Evolutionary conservation across 306 rosid species (phyloP).

Genomic region (Trichosanthes truncata): DNA sequence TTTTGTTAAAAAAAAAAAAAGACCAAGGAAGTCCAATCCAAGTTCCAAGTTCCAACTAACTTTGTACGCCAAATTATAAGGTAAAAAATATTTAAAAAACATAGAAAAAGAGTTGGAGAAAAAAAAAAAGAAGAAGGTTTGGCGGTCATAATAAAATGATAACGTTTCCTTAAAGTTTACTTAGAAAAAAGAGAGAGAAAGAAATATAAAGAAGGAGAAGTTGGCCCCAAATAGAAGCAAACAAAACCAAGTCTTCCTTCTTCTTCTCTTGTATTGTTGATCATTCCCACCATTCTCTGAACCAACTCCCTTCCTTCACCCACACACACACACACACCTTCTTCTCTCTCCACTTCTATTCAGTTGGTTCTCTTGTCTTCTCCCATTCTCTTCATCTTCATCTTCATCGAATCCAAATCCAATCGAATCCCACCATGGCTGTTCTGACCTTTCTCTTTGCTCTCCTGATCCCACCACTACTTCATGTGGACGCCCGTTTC

Average conservation of each 20-base stretch:
- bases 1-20: too few species aligned
- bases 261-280: neutral
- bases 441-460: neutral
- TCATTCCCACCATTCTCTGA: neutral
- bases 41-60: too few species aligned
- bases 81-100: too few species aligned
- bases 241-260: neutral
- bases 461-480: neutral
- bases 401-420: neutral
- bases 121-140: too few species aligned
- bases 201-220: neutral
- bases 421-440: neutral
- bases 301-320: neutral
- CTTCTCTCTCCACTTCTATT: neutral
- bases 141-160: neutral
- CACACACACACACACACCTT: neutral
- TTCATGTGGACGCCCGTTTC: slow-evolving; percentile 35
- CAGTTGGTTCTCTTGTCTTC: neutral
- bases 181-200: neutral
- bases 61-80: too few species aligned
- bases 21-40: too few species aligned
- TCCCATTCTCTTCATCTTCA: neutral
- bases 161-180: slow-evolving; percentile 1
- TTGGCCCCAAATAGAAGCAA: neutral
- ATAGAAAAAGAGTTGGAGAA: too few species aligned